Conservation (phyloP, 1,284 basidiomycete genomes). For the Erythrobasidium hasegawianum region DNA sequence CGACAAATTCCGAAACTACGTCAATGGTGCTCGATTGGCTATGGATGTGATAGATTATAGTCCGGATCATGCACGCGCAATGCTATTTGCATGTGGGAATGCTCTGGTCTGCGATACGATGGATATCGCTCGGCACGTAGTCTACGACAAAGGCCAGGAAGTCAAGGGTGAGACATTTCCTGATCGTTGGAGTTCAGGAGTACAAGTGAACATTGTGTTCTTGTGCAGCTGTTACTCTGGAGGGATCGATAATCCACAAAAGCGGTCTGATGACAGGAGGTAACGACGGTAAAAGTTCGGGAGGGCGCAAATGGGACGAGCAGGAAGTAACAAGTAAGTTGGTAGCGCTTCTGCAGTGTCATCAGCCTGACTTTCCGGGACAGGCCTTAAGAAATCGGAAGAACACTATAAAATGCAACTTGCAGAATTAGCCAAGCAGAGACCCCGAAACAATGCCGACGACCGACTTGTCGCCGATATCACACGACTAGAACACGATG, state of each 20-base stretch:
- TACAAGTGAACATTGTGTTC: too few species aligned
- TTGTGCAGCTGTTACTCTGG: constrained; percentile 79
- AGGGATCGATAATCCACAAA: constrained; percentile 96
- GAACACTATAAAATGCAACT: constrained; percentile 30
- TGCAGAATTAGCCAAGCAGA: constrained; percentile 58
- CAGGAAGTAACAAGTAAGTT: constrained; percentile 79
- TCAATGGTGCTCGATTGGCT: constrained; percentile 84
- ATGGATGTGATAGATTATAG: constrained; percentile 92
- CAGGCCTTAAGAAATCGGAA: constrained; percentile 27
- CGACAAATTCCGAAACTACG: constrained; percentile 88
- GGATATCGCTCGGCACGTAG: constrained; percentile 83
- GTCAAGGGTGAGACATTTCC: constrained; percentile 89
- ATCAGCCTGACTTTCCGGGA: background rate
- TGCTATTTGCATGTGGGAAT: constrained; percentile 94
- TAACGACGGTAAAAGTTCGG: constrained; percentile 62
- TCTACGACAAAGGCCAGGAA: constrained; percentile 90
- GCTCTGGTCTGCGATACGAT: constrained; percentile 91
- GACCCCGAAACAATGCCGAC: constrained; percentile 71
- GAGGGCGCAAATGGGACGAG: constrained; percentile 89
- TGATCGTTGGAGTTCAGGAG: background rate
- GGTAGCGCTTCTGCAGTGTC: too few species aligned
- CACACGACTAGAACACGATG: constrained; percentile 69
- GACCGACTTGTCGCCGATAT: constrained; percentile 74
- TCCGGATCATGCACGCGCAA: constrained; percentile 79
- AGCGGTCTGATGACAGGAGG: constrained; percentile 97